These are phyloP conservation scores for Coemansia sp. DNA, from an alignment of 192 early-diverging fungal species.

Conservation along the genomic window DNA sequence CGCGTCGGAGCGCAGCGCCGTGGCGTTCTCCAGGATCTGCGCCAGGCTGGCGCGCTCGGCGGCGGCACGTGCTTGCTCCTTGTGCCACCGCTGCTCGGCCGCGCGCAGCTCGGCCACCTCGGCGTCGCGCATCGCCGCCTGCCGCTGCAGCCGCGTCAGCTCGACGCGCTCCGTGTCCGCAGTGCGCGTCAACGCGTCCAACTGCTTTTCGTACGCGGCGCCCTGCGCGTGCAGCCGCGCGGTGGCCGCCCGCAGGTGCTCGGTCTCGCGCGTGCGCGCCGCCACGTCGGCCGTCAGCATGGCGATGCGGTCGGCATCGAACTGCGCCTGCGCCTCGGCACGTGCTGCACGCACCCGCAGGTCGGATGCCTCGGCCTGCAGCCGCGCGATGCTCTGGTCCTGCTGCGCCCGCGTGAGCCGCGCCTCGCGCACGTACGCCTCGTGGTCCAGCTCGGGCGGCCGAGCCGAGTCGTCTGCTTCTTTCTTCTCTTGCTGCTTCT, in stretches of 20 bases:
- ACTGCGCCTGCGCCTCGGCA: conserved; percentile 59
- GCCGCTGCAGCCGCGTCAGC: conserved; percentile 47
- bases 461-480: conserved; percentile 22
- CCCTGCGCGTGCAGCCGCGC: conserved; percentile 47
- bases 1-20: conserved; percentile 48
- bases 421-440: conserved; percentile 64
- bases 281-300: conserved; percentile 54
- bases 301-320: conserved; percentile 63
- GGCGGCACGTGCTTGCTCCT: conserved; percentile 35
- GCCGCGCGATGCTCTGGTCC: conserved; percentile 52
- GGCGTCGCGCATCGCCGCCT: conserved; percentile 54
- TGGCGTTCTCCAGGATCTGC: conserved; percentile 51
- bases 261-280: conserved; percentile 59
- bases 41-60: conserved; percentile 46
- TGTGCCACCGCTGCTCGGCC: conserved; percentile 42
- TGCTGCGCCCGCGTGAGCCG: conserved; percentile 57
- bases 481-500: background rate
- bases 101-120: conserved; percentile 44
- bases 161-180: conserved; percentile 54
- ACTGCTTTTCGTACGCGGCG: conserved; percentile 59
- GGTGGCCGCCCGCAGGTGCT: conserved; percentile 62
- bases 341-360: conserved; percentile 62
- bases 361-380: conserved; percentile 58
- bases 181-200: conserved; percentile 55
- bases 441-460: conserved; percentile 61